A percentile compares a stretch with the other conserved stretches of the same genome.
phyloP scores from a whole-genome alignment of 129 eudicot species.

The Flaveria robusta region DNA sequence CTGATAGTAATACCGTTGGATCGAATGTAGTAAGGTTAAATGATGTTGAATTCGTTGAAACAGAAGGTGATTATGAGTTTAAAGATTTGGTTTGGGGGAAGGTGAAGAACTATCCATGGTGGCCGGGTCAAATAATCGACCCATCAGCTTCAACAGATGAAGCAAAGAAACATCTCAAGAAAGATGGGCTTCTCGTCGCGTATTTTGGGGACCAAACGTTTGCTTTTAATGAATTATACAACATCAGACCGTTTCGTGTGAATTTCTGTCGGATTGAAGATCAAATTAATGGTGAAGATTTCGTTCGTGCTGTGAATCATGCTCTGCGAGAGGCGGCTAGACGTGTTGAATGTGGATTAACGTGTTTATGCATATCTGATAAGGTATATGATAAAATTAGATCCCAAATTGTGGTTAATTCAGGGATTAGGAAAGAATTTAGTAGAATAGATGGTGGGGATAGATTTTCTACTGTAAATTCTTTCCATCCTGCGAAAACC shows the following conservation, averaged over 20 bases:
- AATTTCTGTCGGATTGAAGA: conserved; percentile 52
- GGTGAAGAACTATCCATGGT: conserved; percentile 81
- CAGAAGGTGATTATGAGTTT: conserved; percentile 47
- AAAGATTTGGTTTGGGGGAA: conserved; percentile 84
- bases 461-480: conserved; percentile 38
- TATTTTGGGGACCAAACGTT: conserved; percentile 75
- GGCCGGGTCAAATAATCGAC: conserved; percentile 75
- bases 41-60: conserved; percentile 35
- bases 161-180: conserved; percentile 49
- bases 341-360: conserved; percentile 65
- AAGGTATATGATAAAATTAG: conserved; percentile 30
- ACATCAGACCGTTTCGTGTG: conserved; percentile 56
- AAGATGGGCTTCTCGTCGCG: conserved; percentile 48
- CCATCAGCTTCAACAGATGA: conserved; percentile 55
- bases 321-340: conserved; percentile 69
- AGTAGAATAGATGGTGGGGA: conserved; percentile 59
- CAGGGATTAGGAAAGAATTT: conserved; percentile 53
- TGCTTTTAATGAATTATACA: conserved; percentile 58
- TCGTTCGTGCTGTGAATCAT: conserved; percentile 53
- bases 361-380: conserved; percentile 55
- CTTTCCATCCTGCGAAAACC: conserved; percentile 55
- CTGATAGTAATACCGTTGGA: conserved; percentile 18
- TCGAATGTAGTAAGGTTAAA: background rate
- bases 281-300: conserved; percentile 51
- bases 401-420: conserved; percentile 44